Evolutionary conservation across 1,284 basidiomycete genomes (phyloP).

Genomic region (Phylloboletellus chloephorus): DNA sequence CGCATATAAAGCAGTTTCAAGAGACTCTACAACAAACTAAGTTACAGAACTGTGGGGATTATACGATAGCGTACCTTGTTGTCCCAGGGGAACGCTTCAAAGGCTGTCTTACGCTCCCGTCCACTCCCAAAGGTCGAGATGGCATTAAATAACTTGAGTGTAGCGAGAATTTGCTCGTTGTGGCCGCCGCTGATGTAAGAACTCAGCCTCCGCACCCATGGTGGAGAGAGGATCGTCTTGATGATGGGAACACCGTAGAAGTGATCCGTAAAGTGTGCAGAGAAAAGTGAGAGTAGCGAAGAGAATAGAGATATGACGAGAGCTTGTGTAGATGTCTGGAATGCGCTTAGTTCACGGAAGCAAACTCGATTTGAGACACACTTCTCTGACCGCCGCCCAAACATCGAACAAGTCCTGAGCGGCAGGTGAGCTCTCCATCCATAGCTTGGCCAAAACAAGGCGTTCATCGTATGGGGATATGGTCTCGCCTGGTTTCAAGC

Average conservation of each 20-base stretch:
- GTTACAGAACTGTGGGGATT: not conserved
- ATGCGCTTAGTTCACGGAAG: conserved; percentile 9
- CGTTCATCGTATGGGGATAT: conserved; percentile 48
- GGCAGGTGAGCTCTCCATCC: conserved; percentile 52
- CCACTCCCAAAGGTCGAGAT: conserved; percentile 62
- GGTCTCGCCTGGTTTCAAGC: conserved; percentile 22
- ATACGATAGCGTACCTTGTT: conserved; percentile 47
- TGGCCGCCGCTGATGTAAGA: conserved; percentile 53
- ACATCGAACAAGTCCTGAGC: conserved; percentile 57
- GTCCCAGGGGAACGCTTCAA: conserved; percentile 72
- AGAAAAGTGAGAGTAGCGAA: conserved; percentile 52
- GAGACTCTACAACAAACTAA: conserved; percentile 42
- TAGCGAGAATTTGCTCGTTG: conserved; percentile 57
- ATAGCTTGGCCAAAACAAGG: conserved; percentile 51
- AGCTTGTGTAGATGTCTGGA: conserved; percentile 38
- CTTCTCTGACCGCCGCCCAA: conserved; percentile 52
- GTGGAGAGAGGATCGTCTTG: conserved; percentile 49
- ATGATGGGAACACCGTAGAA: conserved; percentile 53
- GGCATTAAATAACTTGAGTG: conserved; percentile 56
- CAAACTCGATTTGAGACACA: conserved; percentile 27
- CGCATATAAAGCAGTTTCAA: conserved; percentile 67
- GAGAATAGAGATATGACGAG: conserved; percentile 51
- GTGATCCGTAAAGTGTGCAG: conserved; percentile 62
- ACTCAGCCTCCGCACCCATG: conserved; percentile 52
- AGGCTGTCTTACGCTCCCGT: conserved; percentile 51